Percentiles rank a stretch among this genome's conserved stretches.
Evolutionary conservation across 345 rosid genomes (phyloP).

Genomic region (Hibiscus syriacus): DNA sequence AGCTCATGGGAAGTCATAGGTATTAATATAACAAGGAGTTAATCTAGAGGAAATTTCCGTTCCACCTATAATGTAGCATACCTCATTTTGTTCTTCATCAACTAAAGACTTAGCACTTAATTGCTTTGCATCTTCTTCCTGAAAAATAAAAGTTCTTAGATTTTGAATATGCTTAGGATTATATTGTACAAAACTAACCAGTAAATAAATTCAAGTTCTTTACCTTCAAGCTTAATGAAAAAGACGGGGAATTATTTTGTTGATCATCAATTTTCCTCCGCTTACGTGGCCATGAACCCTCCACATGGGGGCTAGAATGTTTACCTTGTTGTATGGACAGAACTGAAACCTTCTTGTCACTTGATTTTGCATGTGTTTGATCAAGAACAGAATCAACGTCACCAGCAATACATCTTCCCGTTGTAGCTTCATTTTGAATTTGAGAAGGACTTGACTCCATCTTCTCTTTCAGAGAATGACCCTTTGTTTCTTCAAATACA

Average conservation of each 20-base stretch:
- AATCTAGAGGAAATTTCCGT: conserved; percentile 24
- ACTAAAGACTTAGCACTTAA: conserved; percentile 20
- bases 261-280: conserved; percentile 35
- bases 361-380: conserved; percentile 18
- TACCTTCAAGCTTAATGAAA: conserved; percentile 34
- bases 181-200: conserved; percentile 5
- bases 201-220: conserved; percentile 16
- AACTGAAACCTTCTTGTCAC: conserved; percentile 17
- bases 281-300: conserved; percentile 38
- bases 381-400: conserved; percentile 13
- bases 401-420: conserved; percentile 7
- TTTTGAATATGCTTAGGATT: conserved; percentile 12
- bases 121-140: conserved; percentile 23
- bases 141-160: conserved; percentile 15
- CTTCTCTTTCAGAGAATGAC: conserved; percentile 15
- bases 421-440: conserved; percentile 8
- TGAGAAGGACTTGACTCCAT: neutral
- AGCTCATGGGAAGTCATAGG: neutral
- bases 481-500: conserved; percentile 9
- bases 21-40: neutral
- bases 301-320: conserved; percentile 20
- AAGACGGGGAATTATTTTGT: conserved; percentile 19
- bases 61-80: conserved; percentile 25
- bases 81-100: conserved; percentile 16
- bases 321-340: conserved; percentile 17